A percentile compares a stretch with the other conserved stretches of the same genome.
Evolutionary conservation across 2,329 filamentous ascomycete species (phyloP).

Genomic region (Conoideocrella luteorostrata): DNA sequence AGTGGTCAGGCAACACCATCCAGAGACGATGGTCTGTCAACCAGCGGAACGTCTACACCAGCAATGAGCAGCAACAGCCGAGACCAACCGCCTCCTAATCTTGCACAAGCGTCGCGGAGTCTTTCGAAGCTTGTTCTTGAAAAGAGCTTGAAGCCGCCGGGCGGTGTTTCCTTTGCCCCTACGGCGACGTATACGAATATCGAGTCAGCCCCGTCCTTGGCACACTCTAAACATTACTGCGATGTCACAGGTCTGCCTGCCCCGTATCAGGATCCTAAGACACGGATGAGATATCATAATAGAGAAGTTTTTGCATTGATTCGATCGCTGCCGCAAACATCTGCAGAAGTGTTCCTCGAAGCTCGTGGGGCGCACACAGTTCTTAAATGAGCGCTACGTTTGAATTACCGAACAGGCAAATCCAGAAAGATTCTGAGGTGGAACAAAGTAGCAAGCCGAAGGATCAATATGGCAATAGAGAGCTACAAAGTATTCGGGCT

Average conservation of each 20-base stretch:
- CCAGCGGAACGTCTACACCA: constrained; percentile 53
- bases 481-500: too few species aligned
- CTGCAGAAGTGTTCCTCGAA: constrained; percentile 82
- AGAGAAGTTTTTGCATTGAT: constrained; percentile 85
- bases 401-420: too few species aligned
- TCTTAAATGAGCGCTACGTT: constrained; percentile 59
- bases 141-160: constrained; percentile 55
- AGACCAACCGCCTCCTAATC: constrained; percentile 56
- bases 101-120: constrained; percentile 83
- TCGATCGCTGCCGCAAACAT: constrained; percentile 70
- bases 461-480: too few species aligned
- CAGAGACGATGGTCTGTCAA: constrained; percentile 47
- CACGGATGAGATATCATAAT: constrained; percentile 85
- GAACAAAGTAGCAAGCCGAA: background rate
- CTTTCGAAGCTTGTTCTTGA: constrained; percentile 84
- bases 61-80: constrained; percentile 32
- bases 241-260: constrained; percentile 92
- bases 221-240: constrained; percentile 83
- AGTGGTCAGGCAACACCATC: constrained; percentile 68
- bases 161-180: constrained; percentile 42
- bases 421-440: too few species aligned
- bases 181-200: constrained; percentile 92
- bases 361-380: constrained; percentile 88
- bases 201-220: constrained; percentile 84
- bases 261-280: constrained; percentile 92